Evolutionary conservation across 177 flowering plant species (phyloP), one percentile per base, ranked within the genome.

Genomic region (Vitis hybrid): DNA sequence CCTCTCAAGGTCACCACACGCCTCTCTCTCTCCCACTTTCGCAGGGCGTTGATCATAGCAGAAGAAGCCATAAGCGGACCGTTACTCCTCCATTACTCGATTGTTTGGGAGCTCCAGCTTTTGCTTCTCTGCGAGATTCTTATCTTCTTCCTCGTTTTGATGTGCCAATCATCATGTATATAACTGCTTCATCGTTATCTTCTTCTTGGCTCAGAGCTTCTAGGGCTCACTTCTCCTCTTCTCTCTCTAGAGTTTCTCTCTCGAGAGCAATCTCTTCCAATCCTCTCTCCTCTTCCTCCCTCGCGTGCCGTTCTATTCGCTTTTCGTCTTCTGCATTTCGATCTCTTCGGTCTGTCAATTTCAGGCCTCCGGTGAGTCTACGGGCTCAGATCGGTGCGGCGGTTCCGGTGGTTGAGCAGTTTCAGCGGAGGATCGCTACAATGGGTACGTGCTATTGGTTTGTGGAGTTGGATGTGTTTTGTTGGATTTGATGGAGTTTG

Each of bases 341-440:
- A 70, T 78, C 86, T 9, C 73, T 80, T 12, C 32, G 77, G 14
- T 51, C 70, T 19, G 60, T 75, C 32, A 85, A 73, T 70, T 85
- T 91, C 89, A 74, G 88, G 15, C 82, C 91, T 54, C 85, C 94
- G 2, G 26, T 76, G 12, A 83, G 86, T 67, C 83, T 85, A 19
- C 77, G 86, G 32, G 74, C 93, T 70, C 91, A 86, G 84, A 84
- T 83, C 85, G 80, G 92, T 69, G 76, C 83, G 19, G 78, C 79
- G 5, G 66, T 88, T 48, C 85, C 91, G 21, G 75, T 70, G 40
- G 55, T 90, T 56, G 88, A 86, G 21, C 84, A 81, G 19, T 78
- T 91, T 50, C 70, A 86, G 72, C 78, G 91, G 23, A 85, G 74
- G 75, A 74, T 93, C 75, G 82, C 98, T 17, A 81, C 98, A 9